Evolutionary conservation across 768 basidiomycete species (phyloP).

Genomic region (Plicaturopsis crispa): DNA sequence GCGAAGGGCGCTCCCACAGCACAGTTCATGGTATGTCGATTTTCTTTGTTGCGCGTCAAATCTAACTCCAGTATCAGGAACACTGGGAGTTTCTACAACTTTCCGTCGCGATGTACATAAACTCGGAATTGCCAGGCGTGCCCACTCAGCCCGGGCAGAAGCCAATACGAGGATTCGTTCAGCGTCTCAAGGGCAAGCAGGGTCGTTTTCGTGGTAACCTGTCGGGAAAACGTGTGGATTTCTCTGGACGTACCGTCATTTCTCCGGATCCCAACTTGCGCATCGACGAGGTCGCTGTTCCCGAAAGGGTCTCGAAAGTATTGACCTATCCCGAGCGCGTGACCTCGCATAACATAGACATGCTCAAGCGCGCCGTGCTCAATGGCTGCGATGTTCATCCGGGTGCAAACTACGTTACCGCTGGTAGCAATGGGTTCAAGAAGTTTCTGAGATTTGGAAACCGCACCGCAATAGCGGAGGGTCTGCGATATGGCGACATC

Average conservation of each 20-base stretch:
- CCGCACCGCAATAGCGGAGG: slow-evolving; percentile 70
- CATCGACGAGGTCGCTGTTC: slow-evolving; percentile 97
- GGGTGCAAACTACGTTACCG: slow-evolving; percentile 90
- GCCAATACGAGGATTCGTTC: slow-evolving; percentile 95
- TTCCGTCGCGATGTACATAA: slow-evolving; percentile 95
- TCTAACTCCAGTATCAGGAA: slow-evolving; percentile 45
- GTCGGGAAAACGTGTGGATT: slow-evolving; percentile 98
- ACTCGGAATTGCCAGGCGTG: slow-evolving; percentile 93
- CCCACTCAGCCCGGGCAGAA: slow-evolving; percentile 83
- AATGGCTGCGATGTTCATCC: slow-evolving; percentile 91
- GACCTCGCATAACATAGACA: slow-evolving; percentile 81
- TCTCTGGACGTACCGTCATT: slow-evolving; percentile 96
- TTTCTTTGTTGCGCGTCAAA: background rate
- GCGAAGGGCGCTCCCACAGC: slow-evolving; percentile 82
- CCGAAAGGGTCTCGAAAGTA: slow-evolving; percentile 90
- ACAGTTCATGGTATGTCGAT: slow-evolving; percentile 68
- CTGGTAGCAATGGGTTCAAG: slow-evolving; percentile 72
- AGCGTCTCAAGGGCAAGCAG: slow-evolving; percentile 97
- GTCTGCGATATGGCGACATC: slow-evolving; percentile 78
- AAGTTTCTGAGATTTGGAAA: slow-evolving; percentile 89
- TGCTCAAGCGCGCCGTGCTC: slow-evolving; percentile 65
- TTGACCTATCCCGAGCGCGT: slow-evolving; percentile 96
- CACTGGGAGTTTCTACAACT: slow-evolving; percentile 98
- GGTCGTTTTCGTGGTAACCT: slow-evolving; percentile 98
- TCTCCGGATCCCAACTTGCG: slow-evolving; percentile 98